Evolutionary conservation across 495 filamentous ascomycete genomes (phyloP).

Genomic region (Thermothielavioides terrestris): DNA sequence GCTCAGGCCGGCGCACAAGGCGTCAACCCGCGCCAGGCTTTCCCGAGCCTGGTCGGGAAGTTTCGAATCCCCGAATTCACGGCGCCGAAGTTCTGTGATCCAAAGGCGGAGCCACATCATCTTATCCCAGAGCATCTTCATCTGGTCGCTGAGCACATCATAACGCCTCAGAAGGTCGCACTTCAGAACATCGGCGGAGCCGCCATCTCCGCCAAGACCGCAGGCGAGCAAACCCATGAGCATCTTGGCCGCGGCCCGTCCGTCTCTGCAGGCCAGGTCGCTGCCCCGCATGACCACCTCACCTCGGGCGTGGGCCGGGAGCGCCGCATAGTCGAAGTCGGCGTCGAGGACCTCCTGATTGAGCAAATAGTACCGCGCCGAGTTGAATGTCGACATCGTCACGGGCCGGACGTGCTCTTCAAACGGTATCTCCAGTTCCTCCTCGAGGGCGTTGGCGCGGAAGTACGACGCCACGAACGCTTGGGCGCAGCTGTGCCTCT

Average conservation of each 20-base stretch:
- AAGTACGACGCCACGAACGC: conserved; percentile 25
- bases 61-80: not conserved
- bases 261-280: not conserved
- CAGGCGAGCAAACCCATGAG: conserved; percentile 7
- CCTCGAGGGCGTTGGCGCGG: conserved; percentile 23
- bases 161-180: not conserved
- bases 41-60: not conserved
- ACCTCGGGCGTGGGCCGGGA: conserved; percentile 4
- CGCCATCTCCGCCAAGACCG: not conserved
- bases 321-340: conserved; percentile 2
- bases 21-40: not conserved
- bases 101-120: conserved; percentile 7
- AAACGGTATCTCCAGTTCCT: not conserved
- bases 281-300: not conserved
- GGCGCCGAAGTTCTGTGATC: not conserved
- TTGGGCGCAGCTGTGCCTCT: conserved; percentile 24
- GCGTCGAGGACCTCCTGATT: conserved; percentile 10
- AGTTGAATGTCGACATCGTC: not conserved
- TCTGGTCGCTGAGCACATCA: not conserved
- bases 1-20: not conserved
- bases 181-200: not conserved
- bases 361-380: conserved; percentile 7
- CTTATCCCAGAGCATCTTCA: conserved; percentile 15
- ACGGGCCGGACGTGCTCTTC: conserved; percentile 4
- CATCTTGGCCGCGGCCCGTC: not conserved